phyloP scores from a whole-genome alignment of 2,329 filamentous ascomycete species.

The Hypoxylon sp. region DNA sequence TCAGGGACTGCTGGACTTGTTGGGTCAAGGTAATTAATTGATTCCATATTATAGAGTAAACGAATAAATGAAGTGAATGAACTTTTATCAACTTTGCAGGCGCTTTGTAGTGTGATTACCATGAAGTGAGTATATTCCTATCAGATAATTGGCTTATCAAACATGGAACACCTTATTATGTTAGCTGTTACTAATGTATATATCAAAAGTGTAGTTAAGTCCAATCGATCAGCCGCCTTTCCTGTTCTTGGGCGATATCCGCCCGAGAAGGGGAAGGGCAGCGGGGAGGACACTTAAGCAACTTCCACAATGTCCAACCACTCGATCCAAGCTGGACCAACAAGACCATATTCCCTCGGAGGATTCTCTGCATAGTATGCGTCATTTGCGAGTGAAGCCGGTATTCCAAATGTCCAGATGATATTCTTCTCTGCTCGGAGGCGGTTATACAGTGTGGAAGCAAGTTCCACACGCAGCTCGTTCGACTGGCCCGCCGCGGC shows the following conservation, averaged over 20 bases:
- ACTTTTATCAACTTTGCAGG: background rate
- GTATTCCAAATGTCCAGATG: background rate
- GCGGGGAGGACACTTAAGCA: no score
- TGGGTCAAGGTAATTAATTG: slow-evolving; percentile 23
- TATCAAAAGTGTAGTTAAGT: background rate
- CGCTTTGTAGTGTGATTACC: background rate
- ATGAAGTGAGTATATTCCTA: background rate
- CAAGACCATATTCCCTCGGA: background rate
- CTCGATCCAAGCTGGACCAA: background rate
- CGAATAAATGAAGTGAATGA: slow-evolving; percentile 6
- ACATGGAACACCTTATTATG: background rate
- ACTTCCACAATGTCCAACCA: background rate
- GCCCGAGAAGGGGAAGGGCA: no score
- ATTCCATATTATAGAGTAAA: slow-evolving; percentile 6
- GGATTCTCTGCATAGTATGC: background rate
- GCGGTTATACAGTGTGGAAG: background rate
- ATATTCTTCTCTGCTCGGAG: background rate
- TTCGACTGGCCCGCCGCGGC: background rate
- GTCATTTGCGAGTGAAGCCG: background rate
- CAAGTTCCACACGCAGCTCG: background rate
- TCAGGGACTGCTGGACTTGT: slow-evolving; percentile 1
- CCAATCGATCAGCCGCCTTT: background rate
- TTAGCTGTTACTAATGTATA: background rate
- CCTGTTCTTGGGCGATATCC: background rate
- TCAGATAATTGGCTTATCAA: background rate